Base-by-base conservation (phyloP, 73 alveolate species). In the Paramecium octaurelia region DNA sequence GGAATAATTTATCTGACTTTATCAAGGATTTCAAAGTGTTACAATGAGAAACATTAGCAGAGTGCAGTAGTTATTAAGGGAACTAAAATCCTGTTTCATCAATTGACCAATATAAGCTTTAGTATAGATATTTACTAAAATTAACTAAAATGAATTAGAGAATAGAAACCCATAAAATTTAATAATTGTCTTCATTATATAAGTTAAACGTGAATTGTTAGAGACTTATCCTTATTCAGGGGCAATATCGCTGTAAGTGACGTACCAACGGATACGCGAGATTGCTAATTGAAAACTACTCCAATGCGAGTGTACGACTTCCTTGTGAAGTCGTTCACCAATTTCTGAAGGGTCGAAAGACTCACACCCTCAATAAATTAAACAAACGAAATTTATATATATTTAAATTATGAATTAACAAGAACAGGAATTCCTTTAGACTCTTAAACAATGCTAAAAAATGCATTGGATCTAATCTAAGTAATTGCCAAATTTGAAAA, bases 221-320 rank as follows among this genome's bases (percentile, higher is more conserved):
- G 21, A 44, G 21, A 42, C 46, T 40, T 46, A 80, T 80, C 91
- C 91, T 80, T 80, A 80, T 80, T 80, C 91, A 80, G 91, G 91
- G 91, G 91, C 91, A 80, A 80, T 46, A 48, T 80, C 91, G 91
- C 75, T 80, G 91, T 80, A 80, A 80, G 91, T 80, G 91, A 80
- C 70, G 91, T 80, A 80, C 35, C 91, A 44, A 80, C 91, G 70
- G 91, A 80, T 80, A 80, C 91, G 91, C 91, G 91, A 80, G 46
- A 80, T 80, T 80, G 91, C 91, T 80, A 42, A 80, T 80, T 80
- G 91, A 80, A 80, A 80, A 80, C 91, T 80, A 80, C 43, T 80
- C 91, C 91, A 80, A 48, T 80, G 57, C 20, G 91, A 38, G 91
- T 80, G 91, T 46, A 44, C 75, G 70, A 44, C 50, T 80, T 43